phyloP scores from a whole-genome alignment of 768 basidiomycete genomes.

The Boletus speciosus region DNA sequence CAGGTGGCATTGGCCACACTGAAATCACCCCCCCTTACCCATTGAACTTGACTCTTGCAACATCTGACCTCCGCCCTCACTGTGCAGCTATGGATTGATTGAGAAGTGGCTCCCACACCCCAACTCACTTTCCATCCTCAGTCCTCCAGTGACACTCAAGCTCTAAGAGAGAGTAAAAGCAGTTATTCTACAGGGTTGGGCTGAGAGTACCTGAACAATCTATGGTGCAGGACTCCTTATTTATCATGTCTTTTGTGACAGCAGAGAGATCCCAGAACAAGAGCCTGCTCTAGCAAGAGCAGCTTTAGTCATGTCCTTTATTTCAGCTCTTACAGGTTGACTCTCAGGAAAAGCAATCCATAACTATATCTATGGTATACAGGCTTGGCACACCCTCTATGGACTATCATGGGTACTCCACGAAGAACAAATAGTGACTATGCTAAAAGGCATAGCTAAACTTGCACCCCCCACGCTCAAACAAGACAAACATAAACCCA shows the following conservation, averaged over 20 bases:
- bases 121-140: accelerated
- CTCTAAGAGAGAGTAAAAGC: background rate
- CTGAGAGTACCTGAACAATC: accelerated
- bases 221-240: background rate
- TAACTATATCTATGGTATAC: background rate
- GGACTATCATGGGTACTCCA: too few species aligned
- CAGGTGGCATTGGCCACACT: too few species aligned
- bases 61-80: background rate
- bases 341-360: background rate
- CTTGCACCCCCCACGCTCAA: too few species aligned
- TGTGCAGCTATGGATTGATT: background rate
- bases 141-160: background rate
- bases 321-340: background rate
- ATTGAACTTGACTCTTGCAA: background rate
- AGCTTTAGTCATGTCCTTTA: background rate
- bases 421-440: too few species aligned
- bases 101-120: background rate
- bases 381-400: background rate
- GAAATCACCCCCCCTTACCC: background rate
- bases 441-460: too few species aligned
- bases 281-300: background rate
- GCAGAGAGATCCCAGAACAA: background rate
- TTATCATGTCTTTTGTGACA: background rate
- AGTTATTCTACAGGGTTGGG: background rate
- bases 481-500: too few species aligned